phyloP scores from a whole-genome alignment of 495 filamentous ascomycete species.

The Neurospora sp. region DNA sequence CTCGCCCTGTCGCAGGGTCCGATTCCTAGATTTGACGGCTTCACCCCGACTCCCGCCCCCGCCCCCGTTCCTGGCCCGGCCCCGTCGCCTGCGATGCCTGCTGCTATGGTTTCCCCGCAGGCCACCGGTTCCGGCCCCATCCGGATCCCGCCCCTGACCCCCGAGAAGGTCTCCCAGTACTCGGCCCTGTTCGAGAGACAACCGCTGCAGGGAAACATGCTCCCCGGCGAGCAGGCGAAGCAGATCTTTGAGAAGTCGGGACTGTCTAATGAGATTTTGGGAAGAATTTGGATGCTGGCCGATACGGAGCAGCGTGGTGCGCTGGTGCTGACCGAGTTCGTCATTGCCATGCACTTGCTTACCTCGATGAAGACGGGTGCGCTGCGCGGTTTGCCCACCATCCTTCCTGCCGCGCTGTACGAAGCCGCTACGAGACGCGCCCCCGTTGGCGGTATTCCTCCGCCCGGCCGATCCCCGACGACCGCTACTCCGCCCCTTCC shows the following conservation, averaged over 20 bases:
- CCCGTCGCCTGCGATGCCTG: conserved; percentile 43
- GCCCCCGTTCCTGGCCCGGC: conserved; percentile 33
- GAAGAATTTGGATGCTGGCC: conserved; percentile 87
- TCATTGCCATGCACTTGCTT: conserved; percentile 96
- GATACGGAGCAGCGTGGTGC: conserved; percentile 87
- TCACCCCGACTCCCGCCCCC: conserved; percentile 37
- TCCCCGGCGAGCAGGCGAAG: conserved; percentile 86
- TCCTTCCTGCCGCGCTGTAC: conserved; percentile 77
- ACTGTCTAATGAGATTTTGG: conserved; percentile 80
- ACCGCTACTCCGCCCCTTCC: conserved; percentile 25
- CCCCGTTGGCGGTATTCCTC: conserved; percentile 34
- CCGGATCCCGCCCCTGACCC: conserved; percentile 79
- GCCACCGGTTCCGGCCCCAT: conserved; percentile 57
- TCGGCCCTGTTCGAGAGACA: conserved; percentile 79
- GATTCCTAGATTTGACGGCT: conserved; percentile 83
- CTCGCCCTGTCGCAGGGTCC: conserved; percentile 64
- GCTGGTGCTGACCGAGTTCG: conserved; percentile 84
- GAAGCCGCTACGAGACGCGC: conserved; percentile 77
- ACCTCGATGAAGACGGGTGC: conserved; percentile 78
- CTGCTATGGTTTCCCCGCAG: conserved; percentile 33
- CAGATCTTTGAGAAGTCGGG: conserved; percentile 89
- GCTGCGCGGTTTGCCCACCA: conserved; percentile 67
- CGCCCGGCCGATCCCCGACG: conserved; percentile 22
- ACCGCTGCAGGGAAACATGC: conserved; percentile 56
- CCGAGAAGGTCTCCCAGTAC: conserved; percentile 85